These are phyloP conservation scores for Syzygium oleosum DNA, from an alignment of 345 rosid genomes.

Conservation along the genomic window DNA sequence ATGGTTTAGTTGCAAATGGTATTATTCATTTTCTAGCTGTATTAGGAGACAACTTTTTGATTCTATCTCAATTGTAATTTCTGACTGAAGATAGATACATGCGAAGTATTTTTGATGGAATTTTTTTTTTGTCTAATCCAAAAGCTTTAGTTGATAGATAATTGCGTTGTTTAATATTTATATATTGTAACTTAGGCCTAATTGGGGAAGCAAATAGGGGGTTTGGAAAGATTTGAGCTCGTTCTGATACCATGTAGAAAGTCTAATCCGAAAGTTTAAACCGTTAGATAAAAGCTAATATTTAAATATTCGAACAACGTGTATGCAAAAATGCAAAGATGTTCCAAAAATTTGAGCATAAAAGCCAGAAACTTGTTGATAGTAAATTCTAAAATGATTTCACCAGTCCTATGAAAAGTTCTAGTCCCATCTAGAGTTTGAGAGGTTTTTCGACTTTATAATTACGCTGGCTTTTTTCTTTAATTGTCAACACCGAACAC, in stretches of 20 bases:
- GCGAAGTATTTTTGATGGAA: not conserved
- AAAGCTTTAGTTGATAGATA: not conserved
- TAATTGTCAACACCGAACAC: not conserved
- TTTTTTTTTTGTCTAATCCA: not conserved
- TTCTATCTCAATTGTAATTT: not conserved
- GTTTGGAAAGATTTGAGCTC: not conserved
- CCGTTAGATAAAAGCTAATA: not conserved
- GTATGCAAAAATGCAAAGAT: not conserved
- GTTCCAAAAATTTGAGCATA: not conserved
- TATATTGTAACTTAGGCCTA: not conserved
- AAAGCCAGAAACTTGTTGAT: not conserved
- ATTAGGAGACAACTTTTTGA: not conserved
- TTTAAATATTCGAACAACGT: not conserved
- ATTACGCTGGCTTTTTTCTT: not conserved
- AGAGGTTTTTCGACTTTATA: not conserved
- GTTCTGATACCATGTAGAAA: not conserved
- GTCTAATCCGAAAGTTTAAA: not conserved
- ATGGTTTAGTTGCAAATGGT: not conserved
- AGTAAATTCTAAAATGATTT: not conserved
- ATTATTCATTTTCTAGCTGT: not conserved
- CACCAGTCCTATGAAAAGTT: not conserved
- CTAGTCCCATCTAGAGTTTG: not conserved
- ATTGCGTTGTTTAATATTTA: not conserved
- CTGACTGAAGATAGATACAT: not conserved
- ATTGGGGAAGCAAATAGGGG: not conserved